Evolutionary conservation across 2,329 filamentous ascomycete species (phyloP).

Genomic region (Pleurostoma richardsiae): DNA sequence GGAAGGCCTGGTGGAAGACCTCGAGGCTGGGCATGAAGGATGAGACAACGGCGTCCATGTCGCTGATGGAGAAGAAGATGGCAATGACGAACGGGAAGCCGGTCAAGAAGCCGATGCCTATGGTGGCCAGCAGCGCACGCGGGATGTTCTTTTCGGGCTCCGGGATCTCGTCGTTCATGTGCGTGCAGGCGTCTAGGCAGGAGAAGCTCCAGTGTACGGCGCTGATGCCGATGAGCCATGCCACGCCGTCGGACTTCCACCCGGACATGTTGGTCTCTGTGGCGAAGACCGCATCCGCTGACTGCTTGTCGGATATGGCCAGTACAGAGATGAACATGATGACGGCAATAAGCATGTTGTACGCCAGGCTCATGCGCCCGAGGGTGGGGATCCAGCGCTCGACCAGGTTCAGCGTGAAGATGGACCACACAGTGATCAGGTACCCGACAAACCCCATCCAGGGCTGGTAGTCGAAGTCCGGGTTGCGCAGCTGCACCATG

Average conservation of each 20-base stretch:
- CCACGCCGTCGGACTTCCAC: slow-evolving; percentile 17
- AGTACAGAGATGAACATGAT: slow-evolving; percentile 18
- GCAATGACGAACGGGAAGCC: slow-evolving; percentile 8
- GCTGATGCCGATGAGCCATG: slow-evolving; percentile 21
- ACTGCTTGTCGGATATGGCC: slow-evolving; percentile 13
- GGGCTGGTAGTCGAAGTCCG: neutral
- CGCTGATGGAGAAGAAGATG: neutral
- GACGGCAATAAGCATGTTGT: slow-evolving; percentile 11
- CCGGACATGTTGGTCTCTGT: slow-evolving; percentile 14
- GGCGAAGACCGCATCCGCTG: slow-evolving; percentile 15
- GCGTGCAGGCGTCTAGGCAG: slow-evolving; percentile 19
- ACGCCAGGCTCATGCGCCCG: slow-evolving; percentile 17
- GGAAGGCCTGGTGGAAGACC: neutral
- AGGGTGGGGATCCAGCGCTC: slow-evolving; percentile 20
- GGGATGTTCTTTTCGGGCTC: slow-evolving; percentile 16
- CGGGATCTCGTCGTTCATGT: slow-evolving; percentile 22
- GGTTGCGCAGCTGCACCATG: neutral
- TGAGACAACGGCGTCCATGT: neutral
- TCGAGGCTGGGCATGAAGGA: neutral
- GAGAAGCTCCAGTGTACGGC: slow-evolving; percentile 23
- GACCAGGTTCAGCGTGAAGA: neutral
- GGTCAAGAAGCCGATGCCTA: slow-evolving; percentile 13
- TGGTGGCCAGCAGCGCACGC: slow-evolving; percentile 16
- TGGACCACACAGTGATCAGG: neutral
- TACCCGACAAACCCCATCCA: neutral